Evolutionary conservation across 495 filamentous ascomycete species (phyloP).

Genomic region (Podospora anserina): DNA sequence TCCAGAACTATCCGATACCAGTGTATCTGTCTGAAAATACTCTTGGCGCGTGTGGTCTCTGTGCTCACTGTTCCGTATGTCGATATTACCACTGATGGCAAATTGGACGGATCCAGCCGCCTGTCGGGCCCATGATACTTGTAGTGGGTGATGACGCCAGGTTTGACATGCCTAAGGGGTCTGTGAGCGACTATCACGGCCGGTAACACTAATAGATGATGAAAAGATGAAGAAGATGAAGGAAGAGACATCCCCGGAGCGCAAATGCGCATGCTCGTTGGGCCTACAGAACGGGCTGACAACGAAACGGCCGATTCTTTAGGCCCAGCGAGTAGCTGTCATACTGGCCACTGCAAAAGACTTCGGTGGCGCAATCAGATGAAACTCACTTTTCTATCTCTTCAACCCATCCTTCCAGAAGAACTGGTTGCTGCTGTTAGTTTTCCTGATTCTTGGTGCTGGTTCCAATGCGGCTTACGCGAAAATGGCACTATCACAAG

Average conservation of each 20-base stretch:
- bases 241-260: no score
- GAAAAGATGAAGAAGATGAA: no score
- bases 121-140: constrained; percentile 6
- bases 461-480: constrained; percentile 17
- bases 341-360: no score
- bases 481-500: constrained; percentile 42
- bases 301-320: no score
- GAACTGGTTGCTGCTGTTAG: constrained; percentile 6
- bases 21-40: background rate
- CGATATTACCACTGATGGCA: constrained; percentile 2
- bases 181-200: no score
- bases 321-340: no score
- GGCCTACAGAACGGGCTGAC: no score
- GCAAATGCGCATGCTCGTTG: no score
- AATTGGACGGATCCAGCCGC: background rate
- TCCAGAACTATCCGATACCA: constrained; percentile 21
- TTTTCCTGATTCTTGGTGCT: background rate
- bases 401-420: constrained; percentile 30
- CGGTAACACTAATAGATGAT: no score
- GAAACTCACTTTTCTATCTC: constrained; percentile 31
- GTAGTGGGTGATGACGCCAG: background rate
- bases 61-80: constrained; percentile 14
- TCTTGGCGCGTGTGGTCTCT: background rate
- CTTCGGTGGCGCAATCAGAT: constrained; percentile 24
- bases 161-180: constrained; percentile 3